Evolutionary conservation across 2,329 filamentous ascomycete species (phyloP).

Genomic region (Pleoardoris graminearum): DNA sequence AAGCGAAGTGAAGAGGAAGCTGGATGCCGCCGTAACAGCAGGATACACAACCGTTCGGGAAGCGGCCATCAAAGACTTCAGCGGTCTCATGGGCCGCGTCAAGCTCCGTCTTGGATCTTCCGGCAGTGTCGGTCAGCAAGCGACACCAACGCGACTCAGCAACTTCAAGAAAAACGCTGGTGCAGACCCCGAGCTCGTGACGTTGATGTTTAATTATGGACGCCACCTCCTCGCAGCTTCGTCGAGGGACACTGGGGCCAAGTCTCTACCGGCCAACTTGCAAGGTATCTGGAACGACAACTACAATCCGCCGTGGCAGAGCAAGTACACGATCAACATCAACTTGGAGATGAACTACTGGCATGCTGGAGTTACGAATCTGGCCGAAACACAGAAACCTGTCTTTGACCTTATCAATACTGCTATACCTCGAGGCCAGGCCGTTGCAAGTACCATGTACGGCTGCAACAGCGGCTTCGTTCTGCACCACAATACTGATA

Average conservation of each 20-base stretch:
- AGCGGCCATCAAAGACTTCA: constrained; percentile 1
- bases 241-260: constrained; percentile 19
- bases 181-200: constrained; percentile 17
- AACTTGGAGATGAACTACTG: constrained; percentile 59
- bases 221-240: constrained; percentile 43
- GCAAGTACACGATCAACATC: constrained; percentile 56
- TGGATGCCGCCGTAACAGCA: constrained; percentile 17
- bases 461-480: constrained; percentile 17
- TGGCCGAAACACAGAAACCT: constrained; percentile 44
- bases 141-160: neutral
- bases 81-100: neutral
- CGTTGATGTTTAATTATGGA: constrained; percentile 44
- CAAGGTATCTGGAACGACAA: constrained; percentile 50
- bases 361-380: constrained; percentile 25
- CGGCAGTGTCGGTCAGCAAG: neutral
- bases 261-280: constrained; percentile 46
- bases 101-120: constrained; percentile 5
- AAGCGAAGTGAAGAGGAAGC: constrained; percentile 17
- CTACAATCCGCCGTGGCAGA: constrained; percentile 49
- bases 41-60: constrained; percentile 5
- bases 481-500: constrained; percentile 21
- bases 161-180: neutral
- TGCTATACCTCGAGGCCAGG: constrained; percentile 33
- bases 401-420: constrained; percentile 47
- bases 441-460: constrained; percentile 18